Conservation (phyloP, 73 alveolate species). For the Durusdinium trenchii region DNA sequence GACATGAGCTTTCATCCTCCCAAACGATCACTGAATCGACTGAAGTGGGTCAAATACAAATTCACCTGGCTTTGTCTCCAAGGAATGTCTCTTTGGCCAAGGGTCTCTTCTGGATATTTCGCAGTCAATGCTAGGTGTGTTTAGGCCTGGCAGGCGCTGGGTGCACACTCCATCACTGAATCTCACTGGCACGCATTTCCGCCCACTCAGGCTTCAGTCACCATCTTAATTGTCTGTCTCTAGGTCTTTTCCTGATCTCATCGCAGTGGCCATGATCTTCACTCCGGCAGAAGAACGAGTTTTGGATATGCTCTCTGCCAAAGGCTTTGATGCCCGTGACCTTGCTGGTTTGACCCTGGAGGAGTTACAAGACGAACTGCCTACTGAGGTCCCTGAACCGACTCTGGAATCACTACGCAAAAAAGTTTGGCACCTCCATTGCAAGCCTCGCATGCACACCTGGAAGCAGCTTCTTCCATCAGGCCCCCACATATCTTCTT, state of each 20-base stretch:
- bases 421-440: background rate
- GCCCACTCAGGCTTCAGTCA: too few relatives aligned
- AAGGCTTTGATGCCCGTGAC: slow-evolving; percentile 14
- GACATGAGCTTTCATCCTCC: too few relatives aligned
- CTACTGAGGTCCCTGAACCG: background rate
- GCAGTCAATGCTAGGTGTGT: too few relatives aligned
- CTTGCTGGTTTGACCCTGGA: background rate
- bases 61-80: too few relatives aligned
- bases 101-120: too few relatives aligned
- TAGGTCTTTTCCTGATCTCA: background rate
- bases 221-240: too few relatives aligned
- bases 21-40: too few relatives aligned
- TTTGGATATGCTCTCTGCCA: background rate
- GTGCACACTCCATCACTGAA: too few relatives aligned
- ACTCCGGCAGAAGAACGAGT: background rate
- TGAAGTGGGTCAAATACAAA: too few relatives aligned
- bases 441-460: background rate
- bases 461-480: background rate
- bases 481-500: background rate
- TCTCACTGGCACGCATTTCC: too few relatives aligned
- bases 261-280: slow-evolving; percentile 25
- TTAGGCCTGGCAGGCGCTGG: too few relatives aligned
- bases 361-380: background rate
- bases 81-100: too few relatives aligned
- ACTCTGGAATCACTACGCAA: background rate